Conservation (phyloP, 2,329 filamentous ascomycete species). For the Ceratocystis eucalypticola region DNA sequence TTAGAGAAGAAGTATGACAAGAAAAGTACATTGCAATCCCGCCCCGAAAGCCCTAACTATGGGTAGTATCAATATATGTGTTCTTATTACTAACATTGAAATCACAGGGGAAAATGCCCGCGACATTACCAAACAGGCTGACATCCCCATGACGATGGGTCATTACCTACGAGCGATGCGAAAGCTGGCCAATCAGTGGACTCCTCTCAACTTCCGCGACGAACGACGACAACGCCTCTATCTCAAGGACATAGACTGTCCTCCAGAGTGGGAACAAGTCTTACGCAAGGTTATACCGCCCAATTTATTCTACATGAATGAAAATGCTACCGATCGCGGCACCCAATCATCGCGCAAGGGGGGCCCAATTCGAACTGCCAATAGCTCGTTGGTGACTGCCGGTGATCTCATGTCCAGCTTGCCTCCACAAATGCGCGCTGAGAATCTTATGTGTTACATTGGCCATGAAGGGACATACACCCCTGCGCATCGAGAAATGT, state of each 20-base stretch:
- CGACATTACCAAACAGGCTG: constrained; percentile 57
- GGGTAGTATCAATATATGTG: neutral
- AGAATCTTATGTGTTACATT: constrained; percentile 97
- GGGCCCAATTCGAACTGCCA: neutral
- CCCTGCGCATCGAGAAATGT: constrained; percentile 93
- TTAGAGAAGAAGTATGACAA: constrained; percentile 63
- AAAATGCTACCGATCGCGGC: constrained; percentile 45
- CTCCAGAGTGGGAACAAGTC: constrained; percentile 69
- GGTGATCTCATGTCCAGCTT: constrained; percentile 94
- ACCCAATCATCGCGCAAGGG: neutral
- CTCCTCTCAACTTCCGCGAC: constrained; percentile 59
- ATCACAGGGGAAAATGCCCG: constrained; percentile 64
- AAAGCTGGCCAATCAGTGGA: constrained; percentile 72
- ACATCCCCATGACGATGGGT: constrained; percentile 72
- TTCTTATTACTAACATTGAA: constrained; percentile 1
- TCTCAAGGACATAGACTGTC: constrained; percentile 94
- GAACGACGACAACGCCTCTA: constrained; percentile 76
- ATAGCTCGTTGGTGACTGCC: constrained; percentile 47
- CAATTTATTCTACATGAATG: constrained; percentile 80
- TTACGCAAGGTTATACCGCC: constrained; percentile 66
- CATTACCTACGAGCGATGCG: constrained; percentile 86
- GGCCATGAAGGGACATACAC: constrained; percentile 97
- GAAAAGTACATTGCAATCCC: constrained; percentile 46
- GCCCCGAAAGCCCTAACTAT: neutral
- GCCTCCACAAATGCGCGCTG: constrained; percentile 72